A percentile compares a stretch with the other conserved stretches of the same genome.
Evolutionary conservation across 2,329 filamentous ascomycete species (phyloP).

Genomic region (Pseudogymnoascus sp.): DNA sequence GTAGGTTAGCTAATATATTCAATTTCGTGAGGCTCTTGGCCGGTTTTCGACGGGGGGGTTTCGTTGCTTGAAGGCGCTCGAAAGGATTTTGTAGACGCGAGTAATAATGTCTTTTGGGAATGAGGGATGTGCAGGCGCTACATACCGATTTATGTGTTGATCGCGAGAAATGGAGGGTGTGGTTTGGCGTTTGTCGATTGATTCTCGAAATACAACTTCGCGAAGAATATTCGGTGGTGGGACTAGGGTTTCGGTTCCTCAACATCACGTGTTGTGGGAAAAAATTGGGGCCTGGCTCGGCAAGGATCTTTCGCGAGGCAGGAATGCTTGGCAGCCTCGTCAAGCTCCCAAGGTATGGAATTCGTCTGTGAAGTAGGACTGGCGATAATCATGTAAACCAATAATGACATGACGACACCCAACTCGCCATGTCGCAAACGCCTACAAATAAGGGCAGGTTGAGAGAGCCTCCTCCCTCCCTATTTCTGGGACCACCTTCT

Average conservation of each 20-base stretch:
- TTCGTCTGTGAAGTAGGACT: neutral
- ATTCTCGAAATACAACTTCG: constrained; percentile 10
- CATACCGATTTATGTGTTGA: constrained; percentile 43
- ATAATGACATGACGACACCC: constrained; percentile 17
- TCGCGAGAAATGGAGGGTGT: constrained; percentile 35
- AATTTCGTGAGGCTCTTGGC: neutral
- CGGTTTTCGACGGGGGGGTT: neutral
- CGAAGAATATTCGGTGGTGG: constrained; percentile 9
- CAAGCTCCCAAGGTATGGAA: constrained; percentile 7
- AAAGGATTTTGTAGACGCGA: neutral
- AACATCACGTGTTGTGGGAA: neutral
- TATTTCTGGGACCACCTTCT: constrained; percentile 76
- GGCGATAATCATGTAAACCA: neutral
- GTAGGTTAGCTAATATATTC: constrained; percentile 11
- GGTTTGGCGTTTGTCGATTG: constrained; percentile 14
- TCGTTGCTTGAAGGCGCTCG: neutral
- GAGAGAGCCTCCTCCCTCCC: constrained; percentile 60
- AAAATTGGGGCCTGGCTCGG: constrained; percentile 8
- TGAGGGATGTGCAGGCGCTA: constrained; percentile 19
- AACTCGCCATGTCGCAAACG: neutral
- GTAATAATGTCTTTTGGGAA: constrained; percentile 2
- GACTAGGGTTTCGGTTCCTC: constrained; percentile 9
- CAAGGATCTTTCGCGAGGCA: constrained; percentile 9
- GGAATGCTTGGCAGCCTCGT: constrained; percentile 9
- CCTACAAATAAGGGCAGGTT: constrained; percentile 34